Conservation (phyloP, 1,284 basidiomycete genomes). For the Rhodotorula sp. region DNA sequence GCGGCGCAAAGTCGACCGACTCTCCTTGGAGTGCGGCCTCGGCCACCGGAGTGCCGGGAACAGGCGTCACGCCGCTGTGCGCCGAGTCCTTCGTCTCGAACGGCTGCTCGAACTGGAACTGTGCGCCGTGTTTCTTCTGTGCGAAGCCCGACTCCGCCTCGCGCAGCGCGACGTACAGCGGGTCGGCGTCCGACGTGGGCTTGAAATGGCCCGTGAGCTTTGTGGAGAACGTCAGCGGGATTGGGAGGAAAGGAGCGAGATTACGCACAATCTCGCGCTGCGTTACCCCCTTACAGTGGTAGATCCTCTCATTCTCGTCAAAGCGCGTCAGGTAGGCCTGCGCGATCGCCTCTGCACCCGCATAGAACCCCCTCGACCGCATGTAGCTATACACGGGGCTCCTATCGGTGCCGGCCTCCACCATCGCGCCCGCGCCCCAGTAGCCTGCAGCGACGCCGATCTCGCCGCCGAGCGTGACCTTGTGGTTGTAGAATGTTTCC, state of each 20-base stretch:
- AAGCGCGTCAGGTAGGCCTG: constrained; percentile 53
- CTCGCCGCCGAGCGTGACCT: constrained; percentile 57
- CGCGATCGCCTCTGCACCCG: constrained; percentile 54
- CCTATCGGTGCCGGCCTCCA: constrained; percentile 54
- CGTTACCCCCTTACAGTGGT: constrained; percentile 48
- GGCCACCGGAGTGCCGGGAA: not conserved
- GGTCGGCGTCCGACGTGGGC: constrained; percentile 53
- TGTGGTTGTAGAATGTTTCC: constrained; percentile 56
- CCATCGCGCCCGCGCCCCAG: constrained; percentile 56
- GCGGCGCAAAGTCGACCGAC: not conserved
- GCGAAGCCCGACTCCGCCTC: constrained; percentile 58
- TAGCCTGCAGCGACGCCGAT: constrained; percentile 58
- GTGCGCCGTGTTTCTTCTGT: constrained; percentile 50
- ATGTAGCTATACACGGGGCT: constrained; percentile 12
- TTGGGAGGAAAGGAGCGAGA: not conserved
- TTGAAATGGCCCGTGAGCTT: constrained; percentile 51
- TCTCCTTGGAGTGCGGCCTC: not conserved
- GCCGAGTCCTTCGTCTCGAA: constrained; percentile 33
- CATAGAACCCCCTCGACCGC: constrained; percentile 54
- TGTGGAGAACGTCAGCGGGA: not conserved
- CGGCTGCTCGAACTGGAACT: constrained; percentile 33
- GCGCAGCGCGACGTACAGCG: constrained; percentile 53
- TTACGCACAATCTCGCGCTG: constrained; percentile 53
- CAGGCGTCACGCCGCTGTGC: constrained; percentile 4
- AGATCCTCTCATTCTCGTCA: constrained; percentile 45